Conservation (phyloP, 1,284 basidiomycete species). For the Acaromyces ingoldii region DNA sequence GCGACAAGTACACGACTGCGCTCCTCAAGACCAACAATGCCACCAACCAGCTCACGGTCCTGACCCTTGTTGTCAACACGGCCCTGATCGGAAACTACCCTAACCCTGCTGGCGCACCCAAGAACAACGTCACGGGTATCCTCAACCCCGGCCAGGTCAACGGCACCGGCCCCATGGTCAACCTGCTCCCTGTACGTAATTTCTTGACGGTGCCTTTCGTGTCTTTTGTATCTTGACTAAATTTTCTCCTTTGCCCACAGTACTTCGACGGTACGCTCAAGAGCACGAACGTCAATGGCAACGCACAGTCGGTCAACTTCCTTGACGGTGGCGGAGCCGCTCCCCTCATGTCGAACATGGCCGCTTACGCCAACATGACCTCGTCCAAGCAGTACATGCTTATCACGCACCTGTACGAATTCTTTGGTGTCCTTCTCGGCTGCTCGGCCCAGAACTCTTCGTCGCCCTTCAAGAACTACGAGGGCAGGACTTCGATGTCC, state of each 20-base stretch:
- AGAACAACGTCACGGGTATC: conserved; percentile 12
- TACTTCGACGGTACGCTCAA: conserved; percentile 16
- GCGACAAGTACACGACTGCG: conserved; percentile 24
- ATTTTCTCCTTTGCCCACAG: too few species aligned
- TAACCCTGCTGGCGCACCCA: neutral
- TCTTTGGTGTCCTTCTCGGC: conserved; percentile 20
- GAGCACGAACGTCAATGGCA: conserved; percentile 16
- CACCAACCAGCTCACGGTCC: conserved; percentile 14
- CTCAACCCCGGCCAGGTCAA: conserved; percentile 8
- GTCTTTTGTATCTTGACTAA: neutral
- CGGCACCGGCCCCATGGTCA: conserved; percentile 1
- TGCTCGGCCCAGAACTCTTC: conserved; percentile 9
- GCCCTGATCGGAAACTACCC: conserved; percentile 22
- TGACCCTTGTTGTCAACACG: conserved; percentile 24
- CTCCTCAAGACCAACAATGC: conserved; percentile 15
- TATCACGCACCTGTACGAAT: conserved; percentile 22
- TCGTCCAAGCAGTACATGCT: conserved; percentile 9
- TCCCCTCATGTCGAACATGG: conserved; percentile 18
- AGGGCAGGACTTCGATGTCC: conserved; percentile 15
- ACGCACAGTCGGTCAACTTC: conserved; percentile 18
- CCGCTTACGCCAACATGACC: conserved; percentile 11
- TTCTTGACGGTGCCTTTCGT: too few species aligned
- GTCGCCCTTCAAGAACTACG: conserved; percentile 8
- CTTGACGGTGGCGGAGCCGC: conserved; percentile 24
- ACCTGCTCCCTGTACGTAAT: conserved; percentile 5